phyloP scores from a whole-genome alignment of 2,329 filamentous ascomycete genomes.

The Monosporascus sp. region DNA sequence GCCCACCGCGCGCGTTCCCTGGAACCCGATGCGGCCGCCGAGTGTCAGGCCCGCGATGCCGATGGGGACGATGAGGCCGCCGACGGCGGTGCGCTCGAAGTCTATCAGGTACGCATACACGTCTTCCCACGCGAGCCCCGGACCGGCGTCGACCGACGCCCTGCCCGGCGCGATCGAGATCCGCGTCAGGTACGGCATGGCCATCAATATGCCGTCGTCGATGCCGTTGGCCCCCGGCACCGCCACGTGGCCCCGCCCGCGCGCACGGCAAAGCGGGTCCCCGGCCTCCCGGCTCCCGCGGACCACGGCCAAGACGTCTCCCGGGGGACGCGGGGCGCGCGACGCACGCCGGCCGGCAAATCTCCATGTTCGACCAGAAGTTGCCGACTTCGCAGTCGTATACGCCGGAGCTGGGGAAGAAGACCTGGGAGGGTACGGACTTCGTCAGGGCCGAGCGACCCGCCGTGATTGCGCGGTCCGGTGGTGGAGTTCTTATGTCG shows the following conservation, averaged over 20 bases:
- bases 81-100: conserved; percentile 27
- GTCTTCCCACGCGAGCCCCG: conserved; percentile 31
- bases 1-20: conserved; percentile 42
- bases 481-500: too few species aligned
- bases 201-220: conserved; percentile 2
- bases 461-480: neutral
- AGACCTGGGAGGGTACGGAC: conserved; percentile 15
- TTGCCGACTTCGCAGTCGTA: conserved; percentile 26
- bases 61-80: conserved; percentile 32
- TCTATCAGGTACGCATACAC: conserved; percentile 29
- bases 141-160: conserved; percentile 32
- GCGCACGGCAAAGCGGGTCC: conserved; percentile 25
- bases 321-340: conserved; percentile 25
- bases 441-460: conserved; percentile 4
- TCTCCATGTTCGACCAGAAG: conserved; percentile 32
- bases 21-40: conserved; percentile 43
- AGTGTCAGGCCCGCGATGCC: conserved; percentile 39
- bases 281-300: conserved; percentile 13
- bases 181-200: conserved; percentile 1
- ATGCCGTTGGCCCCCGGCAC: conserved; percentile 12
- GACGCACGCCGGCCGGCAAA: conserved; percentile 27
- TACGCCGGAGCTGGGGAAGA: conserved; percentile 16
- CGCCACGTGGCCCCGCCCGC: conserved; percentile 29
- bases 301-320: conserved; percentile 21
- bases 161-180: conserved; percentile 23